Evolutionary conservation across 2,329 filamentous ascomycete species (phyloP).

Genomic region (Stemphylium lycopersici): DNA sequence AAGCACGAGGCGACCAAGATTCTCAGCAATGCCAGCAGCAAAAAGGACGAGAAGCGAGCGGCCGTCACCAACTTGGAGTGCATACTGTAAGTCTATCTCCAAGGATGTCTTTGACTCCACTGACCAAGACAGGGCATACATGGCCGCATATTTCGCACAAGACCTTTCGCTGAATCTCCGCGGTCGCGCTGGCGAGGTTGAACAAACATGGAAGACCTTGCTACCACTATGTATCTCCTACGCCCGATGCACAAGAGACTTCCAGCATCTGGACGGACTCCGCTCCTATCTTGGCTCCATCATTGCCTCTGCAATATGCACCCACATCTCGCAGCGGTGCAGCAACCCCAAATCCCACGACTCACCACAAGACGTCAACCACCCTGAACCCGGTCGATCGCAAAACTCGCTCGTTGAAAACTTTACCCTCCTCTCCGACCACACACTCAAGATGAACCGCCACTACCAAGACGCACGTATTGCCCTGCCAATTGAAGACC

Average conservation of each 20-base stretch:
- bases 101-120: neutral
- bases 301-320: constrained; percentile 48
- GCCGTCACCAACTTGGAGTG: constrained; percentile 55
- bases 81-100: constrained; percentile 44
- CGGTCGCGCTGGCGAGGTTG: constrained; percentile 41
- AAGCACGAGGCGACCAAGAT: constrained; percentile 54
- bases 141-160: constrained; percentile 45
- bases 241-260: constrained; percentile 39
- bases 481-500: constrained; percentile 42
- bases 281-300: constrained; percentile 50
- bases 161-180: constrained; percentile 39
- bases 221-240: constrained; percentile 45
- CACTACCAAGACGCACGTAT: constrained; percentile 38
- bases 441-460: constrained; percentile 32
- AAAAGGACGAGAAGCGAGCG: constrained; percentile 45
- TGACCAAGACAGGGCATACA: constrained; percentile 44
- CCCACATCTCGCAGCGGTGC: constrained; percentile 39
- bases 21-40: constrained; percentile 31
- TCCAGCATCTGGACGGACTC: constrained; percentile 50
- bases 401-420: constrained; percentile 31
- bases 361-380: constrained; percentile 33
- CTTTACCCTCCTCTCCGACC: constrained; percentile 35
- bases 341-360: constrained; percentile 30
- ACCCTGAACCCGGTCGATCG: constrained; percentile 32
- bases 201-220: constrained; percentile 47